Evolutionary conservation across 768 basidiomycete species (phyloP).

Genomic region (Chiua virens): DNA sequence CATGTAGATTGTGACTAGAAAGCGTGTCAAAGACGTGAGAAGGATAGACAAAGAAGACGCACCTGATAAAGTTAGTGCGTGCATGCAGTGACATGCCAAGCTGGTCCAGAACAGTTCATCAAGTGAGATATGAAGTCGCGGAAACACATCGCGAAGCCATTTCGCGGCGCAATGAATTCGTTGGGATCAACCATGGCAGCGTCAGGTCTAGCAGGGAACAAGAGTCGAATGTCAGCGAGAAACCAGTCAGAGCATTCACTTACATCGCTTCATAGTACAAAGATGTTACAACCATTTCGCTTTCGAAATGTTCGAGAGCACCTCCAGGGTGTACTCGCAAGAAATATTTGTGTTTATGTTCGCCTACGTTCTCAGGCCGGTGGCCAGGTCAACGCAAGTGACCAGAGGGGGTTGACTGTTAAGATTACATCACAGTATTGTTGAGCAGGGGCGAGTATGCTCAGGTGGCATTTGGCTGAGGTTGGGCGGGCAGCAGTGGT

Average conservation of each 20-base stretch:
- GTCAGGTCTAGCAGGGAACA: conserved; percentile 61
- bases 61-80: conserved; percentile 82
- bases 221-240: neutral
- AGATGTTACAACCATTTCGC: conserved; percentile 74
- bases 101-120: conserved; percentile 78
- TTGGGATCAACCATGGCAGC: conserved; percentile 72
- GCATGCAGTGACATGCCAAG: conserved; percentile 83
- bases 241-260: conserved; percentile 27
- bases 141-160: conserved; percentile 84
- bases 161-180: conserved; percentile 77
- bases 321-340: conserved; percentile 82
- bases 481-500: conserved; percentile 72
- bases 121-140: conserved; percentile 79
- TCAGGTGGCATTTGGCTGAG: conserved; percentile 74
- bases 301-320: conserved; percentile 84
- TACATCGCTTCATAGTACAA: conserved; percentile 87
- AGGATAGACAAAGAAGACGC: conserved; percentile 23
- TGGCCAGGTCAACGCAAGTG: conserved; percentile 74
- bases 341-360: conserved; percentile 81
- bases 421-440: conserved; percentile 83
- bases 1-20: conserved; percentile 68
- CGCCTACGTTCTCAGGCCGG: conserved; percentile 64
- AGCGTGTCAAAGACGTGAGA: conserved; percentile 1
- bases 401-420: conserved; percentile 72
- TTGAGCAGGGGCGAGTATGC: conserved; percentile 65